Evolutionary conservation across 495 filamentous ascomycete species (phyloP).

Genomic region (Neurospora cerealis): DNA sequence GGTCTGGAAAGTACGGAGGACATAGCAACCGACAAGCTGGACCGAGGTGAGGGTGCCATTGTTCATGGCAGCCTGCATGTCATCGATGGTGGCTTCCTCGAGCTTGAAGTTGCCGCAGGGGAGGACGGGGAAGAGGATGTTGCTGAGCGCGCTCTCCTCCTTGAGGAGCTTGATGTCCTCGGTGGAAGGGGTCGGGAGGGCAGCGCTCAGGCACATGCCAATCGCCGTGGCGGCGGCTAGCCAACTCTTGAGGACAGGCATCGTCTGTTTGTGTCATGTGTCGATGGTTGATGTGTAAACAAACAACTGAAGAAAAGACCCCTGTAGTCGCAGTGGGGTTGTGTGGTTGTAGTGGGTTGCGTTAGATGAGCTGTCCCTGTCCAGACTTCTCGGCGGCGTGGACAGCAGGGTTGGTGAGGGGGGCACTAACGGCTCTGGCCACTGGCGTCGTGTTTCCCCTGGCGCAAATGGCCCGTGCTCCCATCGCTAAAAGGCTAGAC

Average conservation of each 20-base stretch:
- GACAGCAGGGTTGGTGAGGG: neutral
- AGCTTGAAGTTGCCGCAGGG: slow-evolving; percentile 49
- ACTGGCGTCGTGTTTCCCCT: neutral
- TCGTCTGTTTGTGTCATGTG: neutral
- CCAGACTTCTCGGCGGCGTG: neutral
- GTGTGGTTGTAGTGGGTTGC: neutral
- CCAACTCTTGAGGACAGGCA: neutral
- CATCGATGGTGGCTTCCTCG: slow-evolving; percentile 44
- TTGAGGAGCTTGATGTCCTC: neutral
- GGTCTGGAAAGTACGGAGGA: slow-evolving; percentile 45
- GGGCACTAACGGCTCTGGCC: neutral
- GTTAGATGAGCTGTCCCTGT: neutral
- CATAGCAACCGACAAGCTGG: slow-evolving; percentile 40
- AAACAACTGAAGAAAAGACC: neutral
- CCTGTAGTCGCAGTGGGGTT: neutral
- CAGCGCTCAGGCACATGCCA: neutral
- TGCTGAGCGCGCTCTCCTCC: neutral
- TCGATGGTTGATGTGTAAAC: neutral
- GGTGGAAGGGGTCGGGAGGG: neutral
- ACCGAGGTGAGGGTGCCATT: slow-evolving; percentile 30
- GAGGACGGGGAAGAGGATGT: slow-evolving; percentile 41
- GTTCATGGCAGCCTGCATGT: slow-evolving; percentile 32
- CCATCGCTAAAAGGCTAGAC: neutral
- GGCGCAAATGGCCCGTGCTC: neutral
- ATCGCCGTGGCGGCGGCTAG: neutral